A percentile compares a stretch with the other conserved stretches of the same genome.
Conservation (phyloP, 306 rosid genomes). For the Glycine soja region DNA sequence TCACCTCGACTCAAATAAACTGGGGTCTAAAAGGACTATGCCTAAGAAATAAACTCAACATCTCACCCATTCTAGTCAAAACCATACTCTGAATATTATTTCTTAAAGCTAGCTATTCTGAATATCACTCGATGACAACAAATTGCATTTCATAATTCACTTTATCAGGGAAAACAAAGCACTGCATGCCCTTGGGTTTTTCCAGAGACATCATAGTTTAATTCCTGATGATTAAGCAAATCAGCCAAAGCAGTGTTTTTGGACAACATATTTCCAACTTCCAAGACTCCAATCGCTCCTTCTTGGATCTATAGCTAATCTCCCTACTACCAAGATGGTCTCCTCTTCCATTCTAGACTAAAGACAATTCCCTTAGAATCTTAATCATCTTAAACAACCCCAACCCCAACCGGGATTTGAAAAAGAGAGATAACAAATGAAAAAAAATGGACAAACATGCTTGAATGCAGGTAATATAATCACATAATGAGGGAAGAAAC, state of each 20-base stretch:
- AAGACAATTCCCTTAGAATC: not conserved
- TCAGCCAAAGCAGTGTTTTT: not conserved
- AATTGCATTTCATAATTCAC: constrained; percentile 8
- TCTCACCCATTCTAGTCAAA: too few relatives aligned
- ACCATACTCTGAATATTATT: too few relatives aligned
- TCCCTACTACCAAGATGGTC: not conserved
- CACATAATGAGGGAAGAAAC: not conserved
- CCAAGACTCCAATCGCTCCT: not conserved
- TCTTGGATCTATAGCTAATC: not conserved
- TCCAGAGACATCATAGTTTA: not conserved
- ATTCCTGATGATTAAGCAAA: not conserved
- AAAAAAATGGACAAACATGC: not conserved
- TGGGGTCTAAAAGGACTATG: not conserved
- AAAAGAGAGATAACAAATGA: not conserved
- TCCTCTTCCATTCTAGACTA: not conserved
- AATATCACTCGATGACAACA: not conserved
- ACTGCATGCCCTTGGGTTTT: not conserved
- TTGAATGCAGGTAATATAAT: not conserved
- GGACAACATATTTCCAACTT: not conserved
- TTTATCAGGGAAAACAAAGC: not conserved
- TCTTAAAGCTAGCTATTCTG: not conserved
- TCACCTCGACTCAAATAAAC: not conserved
- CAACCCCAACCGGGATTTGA: not conserved
- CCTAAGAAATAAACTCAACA: not conserved
- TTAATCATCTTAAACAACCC: constrained; percentile 3